These are phyloP conservation scores for Rosa persica DNA, from an alignment of 306 rosid genomes.

Conservation along the genomic window DNA sequence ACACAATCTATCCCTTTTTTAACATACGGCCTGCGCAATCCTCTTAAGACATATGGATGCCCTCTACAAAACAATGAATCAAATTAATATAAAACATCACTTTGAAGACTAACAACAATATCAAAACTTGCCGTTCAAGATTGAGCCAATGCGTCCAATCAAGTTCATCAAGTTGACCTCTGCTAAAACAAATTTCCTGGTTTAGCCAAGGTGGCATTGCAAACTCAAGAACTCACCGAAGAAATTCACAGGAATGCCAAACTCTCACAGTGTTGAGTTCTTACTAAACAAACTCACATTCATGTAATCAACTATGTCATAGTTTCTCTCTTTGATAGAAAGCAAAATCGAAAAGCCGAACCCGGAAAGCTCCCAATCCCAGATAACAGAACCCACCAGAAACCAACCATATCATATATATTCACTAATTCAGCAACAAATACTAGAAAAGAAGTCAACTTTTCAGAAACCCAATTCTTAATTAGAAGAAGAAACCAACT, in stretches of 20 bases:
- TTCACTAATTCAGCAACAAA: background rate
- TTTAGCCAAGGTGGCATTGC: background rate
- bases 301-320: background rate
- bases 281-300: background rate
- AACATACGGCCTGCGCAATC: background rate
- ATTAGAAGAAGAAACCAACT: background rate
- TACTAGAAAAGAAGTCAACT: background rate
- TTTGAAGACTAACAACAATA: background rate
- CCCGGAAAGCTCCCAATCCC: background rate
- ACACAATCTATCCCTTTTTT: background rate
- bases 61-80: background rate
- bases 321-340: background rate
- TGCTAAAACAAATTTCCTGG: background rate
- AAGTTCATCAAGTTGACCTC: background rate
- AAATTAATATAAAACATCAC: background rate
- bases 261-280: background rate
- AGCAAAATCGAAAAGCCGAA: background rate
- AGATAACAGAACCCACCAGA: background rate
- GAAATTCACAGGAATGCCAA: background rate
- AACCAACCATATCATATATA: background rate
- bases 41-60: background rate
- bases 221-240: background rate
- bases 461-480: background rate
- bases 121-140: background rate
- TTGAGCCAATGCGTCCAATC: background rate